phyloP scores from a whole-genome alignment of 441 rosid species.

The Mallotus japonicus region DNA sequence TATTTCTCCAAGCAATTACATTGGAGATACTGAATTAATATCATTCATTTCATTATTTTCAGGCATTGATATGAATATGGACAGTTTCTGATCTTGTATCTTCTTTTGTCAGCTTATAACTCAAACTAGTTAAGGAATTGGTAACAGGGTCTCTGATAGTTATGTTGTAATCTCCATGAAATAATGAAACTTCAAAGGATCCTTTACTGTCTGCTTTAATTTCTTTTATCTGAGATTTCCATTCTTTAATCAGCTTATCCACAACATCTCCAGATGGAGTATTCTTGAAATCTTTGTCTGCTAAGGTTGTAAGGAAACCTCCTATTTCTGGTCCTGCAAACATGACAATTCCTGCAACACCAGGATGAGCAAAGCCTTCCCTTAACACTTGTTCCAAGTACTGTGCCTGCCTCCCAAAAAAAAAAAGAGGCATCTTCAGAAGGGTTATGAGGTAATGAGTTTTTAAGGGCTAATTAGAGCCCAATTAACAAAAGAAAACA shows the following conservation, averaged over 20 bases:
- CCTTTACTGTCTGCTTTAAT: conserved; percentile 31
- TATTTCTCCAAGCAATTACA: too few relatives aligned
- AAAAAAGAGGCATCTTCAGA: too few relatives aligned
- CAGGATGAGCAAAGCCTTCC: conserved; percentile 67
- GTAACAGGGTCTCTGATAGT: conserved; percentile 39
- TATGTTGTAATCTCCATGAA: conserved; percentile 55
- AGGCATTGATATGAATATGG: conserved; percentile 14
- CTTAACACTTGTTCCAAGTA: conserved; percentile 63
- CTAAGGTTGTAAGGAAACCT: conserved; percentile 55
- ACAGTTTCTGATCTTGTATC: not conserved
- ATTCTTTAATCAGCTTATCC: conserved; percentile 59
- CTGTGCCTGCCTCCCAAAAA: conserved; percentile 32
- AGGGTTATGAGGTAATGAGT: too few relatives aligned
- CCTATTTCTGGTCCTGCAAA: conserved; percentile 58
- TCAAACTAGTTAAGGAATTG: conserved; percentile 29
- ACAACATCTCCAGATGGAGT: conserved; percentile 63
- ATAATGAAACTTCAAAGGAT: conserved; percentile 36
- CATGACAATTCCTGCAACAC: conserved; percentile 61
- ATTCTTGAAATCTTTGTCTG: conserved; percentile 47
- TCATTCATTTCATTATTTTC: not conserved
- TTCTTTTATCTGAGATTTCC: conserved; percentile 32
- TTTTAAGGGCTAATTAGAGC: too few relatives aligned
- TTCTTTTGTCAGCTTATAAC: conserved; percentile 34
- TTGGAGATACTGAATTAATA: not conserved
- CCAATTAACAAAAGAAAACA: too few relatives aligned